Evolutionary conservation across 257 asterid species (phyloP).

Genomic region (Scutellaria minor): DNA sequence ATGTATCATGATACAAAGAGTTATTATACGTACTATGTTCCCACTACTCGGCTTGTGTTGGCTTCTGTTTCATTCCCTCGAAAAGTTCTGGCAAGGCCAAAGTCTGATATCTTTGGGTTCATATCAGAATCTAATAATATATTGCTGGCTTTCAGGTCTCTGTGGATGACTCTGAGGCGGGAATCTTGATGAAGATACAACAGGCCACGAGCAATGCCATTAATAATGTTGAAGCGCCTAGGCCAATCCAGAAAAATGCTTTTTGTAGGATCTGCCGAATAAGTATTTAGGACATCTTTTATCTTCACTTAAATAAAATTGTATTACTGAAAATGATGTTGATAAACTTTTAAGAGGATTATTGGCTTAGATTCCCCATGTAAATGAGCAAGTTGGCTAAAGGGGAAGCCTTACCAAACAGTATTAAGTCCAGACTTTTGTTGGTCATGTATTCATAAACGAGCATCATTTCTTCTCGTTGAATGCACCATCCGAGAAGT

Average conservation of each 20-base stretch:
- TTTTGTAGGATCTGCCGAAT: conserved; percentile 37
- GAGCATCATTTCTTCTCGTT: conserved; percentile 40
- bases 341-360: too few relatives aligned
- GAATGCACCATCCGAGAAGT: conserved; percentile 45
- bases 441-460: conserved; percentile 46
- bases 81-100: conserved; percentile 52
- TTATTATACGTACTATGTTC: conserved; percentile 50
- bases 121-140: conserved; percentile 49
- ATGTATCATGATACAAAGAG: not conserved
- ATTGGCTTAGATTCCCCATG: too few relatives aligned
- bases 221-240: conserved; percentile 45
- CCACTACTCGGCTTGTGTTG: conserved; percentile 52
- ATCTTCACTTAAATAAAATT: too few relatives aligned
- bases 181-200: conserved; percentile 66
- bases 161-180: conserved; percentile 45
- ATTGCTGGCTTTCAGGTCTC: conserved; percentile 63
- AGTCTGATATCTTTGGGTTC: conserved; percentile 65
- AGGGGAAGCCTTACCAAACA: conserved; percentile 20
- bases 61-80: conserved; percentile 52
- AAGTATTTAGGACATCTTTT: too few relatives aligned
- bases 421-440: conserved; percentile 43
- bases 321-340: too few relatives aligned
- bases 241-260: conserved; percentile 52
- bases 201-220: conserved; percentile 56
- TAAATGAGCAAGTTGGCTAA: not conserved